Evolutionary conservation across 1,284 basidiomycete genomes (phyloP).

Genomic region (Heliocybe sulcata): DNA sequence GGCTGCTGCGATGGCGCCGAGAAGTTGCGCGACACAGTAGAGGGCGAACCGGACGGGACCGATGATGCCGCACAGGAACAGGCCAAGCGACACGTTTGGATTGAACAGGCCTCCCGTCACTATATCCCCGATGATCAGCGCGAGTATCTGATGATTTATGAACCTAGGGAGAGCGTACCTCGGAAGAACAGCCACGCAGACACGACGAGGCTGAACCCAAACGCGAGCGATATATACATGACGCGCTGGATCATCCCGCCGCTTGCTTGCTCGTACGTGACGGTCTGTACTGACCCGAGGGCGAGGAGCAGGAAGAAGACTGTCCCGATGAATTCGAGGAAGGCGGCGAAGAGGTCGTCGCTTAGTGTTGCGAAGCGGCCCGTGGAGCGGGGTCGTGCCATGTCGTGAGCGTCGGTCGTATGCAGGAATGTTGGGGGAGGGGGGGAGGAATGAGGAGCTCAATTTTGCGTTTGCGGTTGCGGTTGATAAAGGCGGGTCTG

Average conservation of each 20-base stretch:
- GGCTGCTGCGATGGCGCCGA: slow-evolving; percentile 56
- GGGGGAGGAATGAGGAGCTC: no score
- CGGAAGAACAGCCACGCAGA: slow-evolving; percentile 72
- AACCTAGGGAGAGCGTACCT: no score
- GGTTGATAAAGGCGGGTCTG: no score
- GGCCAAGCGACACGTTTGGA: slow-evolving; percentile 58
- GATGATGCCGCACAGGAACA: slow-evolving; percentile 54
- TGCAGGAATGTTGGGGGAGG: no score
- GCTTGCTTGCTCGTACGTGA: slow-evolving; percentile 8
- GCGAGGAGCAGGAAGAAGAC: slow-evolving; percentile 55
- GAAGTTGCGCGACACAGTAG: slow-evolving; percentile 55
- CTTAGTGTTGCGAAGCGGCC: slow-evolving; percentile 4
- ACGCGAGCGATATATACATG: slow-evolving; percentile 54
- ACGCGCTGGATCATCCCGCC: slow-evolving; percentile 27
- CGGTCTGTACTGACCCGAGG: slow-evolving; percentile 51
- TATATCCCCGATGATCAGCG: no score
- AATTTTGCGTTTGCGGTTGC: no score
- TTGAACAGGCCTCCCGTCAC: slow-evolving; percentile 70
- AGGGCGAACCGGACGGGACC: slow-evolving; percentile 54
- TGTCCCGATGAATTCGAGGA: slow-evolving; percentile 50
- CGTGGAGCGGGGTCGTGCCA: no score
- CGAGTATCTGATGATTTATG: no score
- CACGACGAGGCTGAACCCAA: slow-evolving; percentile 63
- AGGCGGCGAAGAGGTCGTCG: slow-evolving; percentile 37
- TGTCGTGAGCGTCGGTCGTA: no score